Evolutionary conservation across 1,284 basidiomycete species (phyloP).

Genomic region (Wallemia ichthyophaga): DNA sequence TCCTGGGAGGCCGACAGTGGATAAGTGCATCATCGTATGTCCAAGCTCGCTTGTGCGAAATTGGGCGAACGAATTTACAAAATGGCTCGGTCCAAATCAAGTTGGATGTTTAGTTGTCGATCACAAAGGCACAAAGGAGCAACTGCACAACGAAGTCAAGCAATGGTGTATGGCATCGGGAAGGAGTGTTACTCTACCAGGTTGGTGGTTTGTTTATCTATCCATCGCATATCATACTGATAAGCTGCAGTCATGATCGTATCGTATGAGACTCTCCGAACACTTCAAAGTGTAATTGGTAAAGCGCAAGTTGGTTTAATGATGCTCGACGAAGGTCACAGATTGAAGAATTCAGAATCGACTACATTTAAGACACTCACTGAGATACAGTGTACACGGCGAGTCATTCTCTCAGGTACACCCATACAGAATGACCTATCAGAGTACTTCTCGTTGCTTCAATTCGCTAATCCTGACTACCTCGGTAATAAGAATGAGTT

Average conservation of each 20-base stretch:
- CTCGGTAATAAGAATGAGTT: constrained; percentile 77
- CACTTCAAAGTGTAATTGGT: constrained; percentile 39
- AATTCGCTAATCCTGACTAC: constrained; percentile 89
- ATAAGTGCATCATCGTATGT: constrained; percentile 94
- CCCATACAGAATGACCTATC: constrained; percentile 82
- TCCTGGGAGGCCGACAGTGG: constrained; percentile 56
- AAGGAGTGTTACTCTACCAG: constrained; percentile 60
- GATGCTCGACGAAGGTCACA: constrained; percentile 87
- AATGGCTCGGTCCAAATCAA: constrained; percentile 70
- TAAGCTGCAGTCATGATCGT: constrained; percentile 81
- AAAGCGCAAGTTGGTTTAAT: constrained; percentile 61
- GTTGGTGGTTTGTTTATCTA: constrained; percentile 18
- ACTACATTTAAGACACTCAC: constrained; percentile 68
- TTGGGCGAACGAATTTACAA: constrained; percentile 90
- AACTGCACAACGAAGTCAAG: constrained; percentile 41
- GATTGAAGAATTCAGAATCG: constrained; percentile 83
- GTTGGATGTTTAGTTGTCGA: constrained; percentile 56
- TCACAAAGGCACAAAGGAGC: constrained; percentile 59
- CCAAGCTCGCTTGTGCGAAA: constrained; percentile 90
- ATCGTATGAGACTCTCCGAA: constrained; percentile 88
- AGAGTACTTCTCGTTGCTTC: constrained; percentile 84
- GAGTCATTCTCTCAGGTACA: constrained; percentile 86
- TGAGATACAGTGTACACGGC: constrained; percentile 58
- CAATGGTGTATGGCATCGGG: constrained; percentile 66
- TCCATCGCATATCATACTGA: constrained; percentile 1